Percentiles rank a stretch among this genome's conserved stretches.
phyloP scores from a whole-genome alignment of 306 rosid genomes.

The Dalbergia oliveri region DNA sequence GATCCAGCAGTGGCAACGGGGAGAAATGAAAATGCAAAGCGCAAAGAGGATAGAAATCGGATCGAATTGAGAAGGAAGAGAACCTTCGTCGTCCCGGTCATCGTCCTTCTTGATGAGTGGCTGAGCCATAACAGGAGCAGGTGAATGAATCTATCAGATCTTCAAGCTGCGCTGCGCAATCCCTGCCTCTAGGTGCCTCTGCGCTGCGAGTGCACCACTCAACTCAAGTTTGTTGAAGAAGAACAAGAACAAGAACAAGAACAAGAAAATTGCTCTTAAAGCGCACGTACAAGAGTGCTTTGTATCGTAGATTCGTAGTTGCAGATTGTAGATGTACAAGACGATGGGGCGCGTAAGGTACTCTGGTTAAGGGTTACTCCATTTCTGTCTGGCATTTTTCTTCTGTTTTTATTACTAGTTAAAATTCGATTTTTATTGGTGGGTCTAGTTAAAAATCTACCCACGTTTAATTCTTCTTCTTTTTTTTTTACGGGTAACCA shows the following conservation, averaged over 20 bases:
- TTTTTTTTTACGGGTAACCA: no score
- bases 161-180: constrained; percentile 2
- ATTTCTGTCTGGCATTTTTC: neutral
- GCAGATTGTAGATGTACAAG: neutral
- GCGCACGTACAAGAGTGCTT: constrained; percentile 19
- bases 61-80: constrained; percentile 39
- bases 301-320: neutral
- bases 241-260: neutral
- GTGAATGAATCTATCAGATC: constrained; percentile 57
- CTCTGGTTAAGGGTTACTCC: neutral
- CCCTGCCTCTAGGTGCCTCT: constrained; percentile 27
- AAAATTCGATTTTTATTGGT: no score
- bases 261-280: constrained; percentile 19
- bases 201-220: constrained; percentile 44
- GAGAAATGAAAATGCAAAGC: constrained; percentile 35
- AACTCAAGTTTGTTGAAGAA: constrained; percentile 5
- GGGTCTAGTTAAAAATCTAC: neutral
- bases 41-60: constrained; percentile 23
- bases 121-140: constrained; percentile 73
- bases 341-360: constrained; percentile 11
- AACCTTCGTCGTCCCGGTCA: constrained; percentile 98
- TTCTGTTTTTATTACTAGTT: neutral
- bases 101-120: constrained; percentile 90
- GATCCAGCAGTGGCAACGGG: constrained; percentile 38
- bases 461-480: neutral